phyloP scores from a whole-genome alignment of 2,329 filamentous ascomycete species.

The Metarhizium brunneum region DNA sequence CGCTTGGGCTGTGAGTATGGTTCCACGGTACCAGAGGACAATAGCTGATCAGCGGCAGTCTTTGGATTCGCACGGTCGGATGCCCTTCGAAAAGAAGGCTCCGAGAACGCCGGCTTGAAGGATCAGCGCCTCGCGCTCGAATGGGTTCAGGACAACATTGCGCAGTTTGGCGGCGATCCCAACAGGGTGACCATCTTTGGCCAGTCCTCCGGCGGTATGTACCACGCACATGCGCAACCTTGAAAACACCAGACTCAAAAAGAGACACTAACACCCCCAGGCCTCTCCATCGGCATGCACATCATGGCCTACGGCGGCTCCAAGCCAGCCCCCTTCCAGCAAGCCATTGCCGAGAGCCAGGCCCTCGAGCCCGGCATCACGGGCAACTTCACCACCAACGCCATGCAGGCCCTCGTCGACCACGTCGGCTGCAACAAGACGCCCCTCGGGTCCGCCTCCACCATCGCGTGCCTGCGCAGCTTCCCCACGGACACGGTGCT shows the following conservation, averaged over 20 bases:
- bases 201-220: constrained; percentile 20
- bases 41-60: constrained; percentile 7
- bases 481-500: constrained; percentile 33
- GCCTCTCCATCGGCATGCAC: constrained; percentile 34
- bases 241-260: no score
- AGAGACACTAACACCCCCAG: constrained; percentile 11
- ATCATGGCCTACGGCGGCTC: constrained; percentile 37
- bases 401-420: constrained; percentile 32
- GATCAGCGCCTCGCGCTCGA: constrained; percentile 40
- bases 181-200: constrained; percentile 27
- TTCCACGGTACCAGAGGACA: background rate
- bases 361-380: constrained; percentile 42
- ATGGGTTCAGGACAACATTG: constrained; percentile 35
- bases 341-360: constrained; percentile 36
- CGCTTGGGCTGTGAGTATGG: constrained; percentile 12
- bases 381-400: constrained; percentile 36
- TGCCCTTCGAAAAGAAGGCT: constrained; percentile 11
- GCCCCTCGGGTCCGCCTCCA: constrained; percentile 30
- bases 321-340: constrained; percentile 34
- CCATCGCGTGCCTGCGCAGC: constrained; percentile 35
- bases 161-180: constrained; percentile 39
- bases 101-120: constrained; percentile 37
- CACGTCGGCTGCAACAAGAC: constrained; percentile 32
- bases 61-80: constrained; percentile 18
- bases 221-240: no score